Evolutionary conservation across 495 filamentous ascomycete genomes (phyloP).

Genomic region (Amphirosellinia nigrospora): DNA sequence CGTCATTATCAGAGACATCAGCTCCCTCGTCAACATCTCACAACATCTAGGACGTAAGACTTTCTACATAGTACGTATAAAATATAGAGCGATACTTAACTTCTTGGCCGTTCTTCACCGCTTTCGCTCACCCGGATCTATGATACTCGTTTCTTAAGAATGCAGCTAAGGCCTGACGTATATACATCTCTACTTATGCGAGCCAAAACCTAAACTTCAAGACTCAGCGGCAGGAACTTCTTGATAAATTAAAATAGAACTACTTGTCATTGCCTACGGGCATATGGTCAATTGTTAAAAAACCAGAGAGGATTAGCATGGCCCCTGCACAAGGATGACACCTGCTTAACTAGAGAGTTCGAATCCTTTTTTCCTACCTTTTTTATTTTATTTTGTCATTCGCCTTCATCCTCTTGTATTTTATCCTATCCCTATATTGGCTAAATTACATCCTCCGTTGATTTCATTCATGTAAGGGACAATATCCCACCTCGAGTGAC

Average conservation of each 20-base stretch:
- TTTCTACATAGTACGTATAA: too few relatives aligned
- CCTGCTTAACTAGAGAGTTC: not conserved
- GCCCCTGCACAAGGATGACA: conserved; percentile 6
- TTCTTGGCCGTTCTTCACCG: too few relatives aligned
- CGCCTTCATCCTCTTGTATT: not conserved
- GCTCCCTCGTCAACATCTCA: not conserved
- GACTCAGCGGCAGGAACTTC: not conserved
- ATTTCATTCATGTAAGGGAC: too few relatives aligned
- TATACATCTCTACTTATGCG: too few relatives aligned
- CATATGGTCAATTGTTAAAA: not conserved
- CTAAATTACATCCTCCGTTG: too few relatives aligned
- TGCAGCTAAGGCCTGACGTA: not conserved
- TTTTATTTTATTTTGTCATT: not conserved
- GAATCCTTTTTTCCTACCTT: not conserved
- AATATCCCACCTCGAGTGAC: not conserved
- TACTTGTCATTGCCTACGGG: not conserved
- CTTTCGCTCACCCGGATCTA: not conserved
- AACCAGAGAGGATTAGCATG: not conserved
- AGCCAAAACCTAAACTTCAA: not conserved
- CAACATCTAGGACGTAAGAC: too few relatives aligned
- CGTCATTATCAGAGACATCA: not conserved
- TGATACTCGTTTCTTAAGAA: not conserved
- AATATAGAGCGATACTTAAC: too few relatives aligned
- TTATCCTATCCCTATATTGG: too few relatives aligned
- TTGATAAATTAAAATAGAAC: not conserved